These are phyloP conservation scores for Helichrysum umbraculigerum DNA, from an alignment of 129 eudicot genomes.

Conservation along the genomic window DNA sequence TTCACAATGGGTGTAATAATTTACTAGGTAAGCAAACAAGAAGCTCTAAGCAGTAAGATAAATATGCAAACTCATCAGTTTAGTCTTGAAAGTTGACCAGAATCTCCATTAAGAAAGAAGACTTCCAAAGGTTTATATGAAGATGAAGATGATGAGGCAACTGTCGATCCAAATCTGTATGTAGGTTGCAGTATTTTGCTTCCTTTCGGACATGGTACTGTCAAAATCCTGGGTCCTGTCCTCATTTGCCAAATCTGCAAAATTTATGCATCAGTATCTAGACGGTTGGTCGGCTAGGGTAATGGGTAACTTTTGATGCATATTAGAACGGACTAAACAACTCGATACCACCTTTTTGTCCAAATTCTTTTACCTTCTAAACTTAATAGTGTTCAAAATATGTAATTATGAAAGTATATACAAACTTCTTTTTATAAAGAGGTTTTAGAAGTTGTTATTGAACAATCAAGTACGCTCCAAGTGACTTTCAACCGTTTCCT, in stretches of 20 bases:
- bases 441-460: too few relatives aligned
- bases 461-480: neutral
- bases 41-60: neutral
- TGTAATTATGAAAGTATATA: too few relatives aligned
- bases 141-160: constrained; percentile 40
- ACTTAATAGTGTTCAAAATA: too few relatives aligned
- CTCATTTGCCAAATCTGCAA: constrained; percentile 88
- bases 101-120: constrained; percentile 88
- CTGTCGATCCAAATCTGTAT: constrained; percentile 78
- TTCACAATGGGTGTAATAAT: constrained; percentile 2
- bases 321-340: neutral
- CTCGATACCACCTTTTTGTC: neutral
- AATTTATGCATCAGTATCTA: neutral
- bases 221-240: constrained; percentile 80
- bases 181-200: constrained; percentile 94
- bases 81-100: constrained; percentile 80
- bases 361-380: too few relatives aligned
- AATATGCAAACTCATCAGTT: constrained; percentile 36
- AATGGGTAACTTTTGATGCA: neutral
- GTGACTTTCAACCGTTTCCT: neutral
- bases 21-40: constrained; percentile 11
- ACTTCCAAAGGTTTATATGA: constrained; percentile 77
- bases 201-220: constrained; percentile 74
- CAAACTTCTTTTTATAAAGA: too few relatives aligned
- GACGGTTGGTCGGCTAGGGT: neutral